A percentile compares a stretch with the other conserved stretches of the same genome.
phyloP scores from a whole-genome alignment of 202 grass and related monocot genomes.

The Alloteropsis angusta region DNA sequence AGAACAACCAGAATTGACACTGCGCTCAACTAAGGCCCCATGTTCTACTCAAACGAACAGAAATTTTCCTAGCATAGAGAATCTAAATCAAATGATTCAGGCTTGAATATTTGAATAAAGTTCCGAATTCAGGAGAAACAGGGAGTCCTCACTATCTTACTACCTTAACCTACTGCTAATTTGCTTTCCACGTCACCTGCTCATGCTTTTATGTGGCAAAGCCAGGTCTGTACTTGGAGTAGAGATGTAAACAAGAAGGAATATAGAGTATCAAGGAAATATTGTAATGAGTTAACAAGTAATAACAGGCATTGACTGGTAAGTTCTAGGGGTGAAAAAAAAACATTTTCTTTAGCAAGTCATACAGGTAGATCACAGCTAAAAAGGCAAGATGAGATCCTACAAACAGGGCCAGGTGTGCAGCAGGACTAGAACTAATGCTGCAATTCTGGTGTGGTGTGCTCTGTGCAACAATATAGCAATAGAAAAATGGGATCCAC shows the following conservation, averaged over 20 bases:
- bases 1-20: background rate
- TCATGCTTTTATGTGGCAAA: slow-evolving; percentile 6
- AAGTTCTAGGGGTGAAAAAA: slow-evolving; percentile 3
- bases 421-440: slow-evolving; percentile 28
- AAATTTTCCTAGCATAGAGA: slow-evolving; percentile 15
- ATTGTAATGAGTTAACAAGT: background rate
- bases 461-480: slow-evolving; percentile 23
- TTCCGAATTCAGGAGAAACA: slow-evolving; percentile 7
- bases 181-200: background rate
- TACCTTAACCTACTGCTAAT: slow-evolving; percentile 19
- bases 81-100: slow-evolving; percentile 13
- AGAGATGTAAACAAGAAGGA: background rate
- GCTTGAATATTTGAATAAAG: slow-evolving; percentile 12
- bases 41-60: background rate
- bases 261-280: background rate
- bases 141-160: background rate
- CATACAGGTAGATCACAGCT: slow-evolving; percentile 32
- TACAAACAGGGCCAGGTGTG: slow-evolving; percentile 24
- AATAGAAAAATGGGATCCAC: slow-evolving; percentile 19
- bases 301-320: background rate
- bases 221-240: slow-evolving; percentile 14
- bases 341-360: slow-evolving; percentile 7
- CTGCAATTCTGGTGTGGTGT: slow-evolving; percentile 10
- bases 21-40: slow-evolving; percentile 14
- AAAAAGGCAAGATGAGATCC: slow-evolving; percentile 13